Percentiles rank a stretch among this genome's conserved stretches.
These are phyloP conservation scores for Lactifluus hygrophoroides DNA, from an alignment of 768 basidiomycete species.

Conservation along the genomic window DNA sequence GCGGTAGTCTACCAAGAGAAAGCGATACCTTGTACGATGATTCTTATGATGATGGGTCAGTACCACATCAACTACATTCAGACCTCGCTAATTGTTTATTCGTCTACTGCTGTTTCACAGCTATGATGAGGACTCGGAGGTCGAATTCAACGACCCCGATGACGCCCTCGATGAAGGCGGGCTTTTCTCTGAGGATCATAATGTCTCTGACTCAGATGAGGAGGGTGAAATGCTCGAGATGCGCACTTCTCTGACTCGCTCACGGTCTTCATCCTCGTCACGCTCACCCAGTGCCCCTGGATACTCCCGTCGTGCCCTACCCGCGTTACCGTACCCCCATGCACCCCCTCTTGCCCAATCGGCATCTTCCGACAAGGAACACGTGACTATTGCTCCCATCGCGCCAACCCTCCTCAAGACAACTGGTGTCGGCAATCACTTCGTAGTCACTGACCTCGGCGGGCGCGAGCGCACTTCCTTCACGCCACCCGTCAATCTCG, in stretches of 20 bases:
- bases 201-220: conserved; percentile 30
- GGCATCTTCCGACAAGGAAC: conserved; percentile 36
- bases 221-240: conserved; percentile 59
- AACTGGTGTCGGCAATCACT: conserved; percentile 39
- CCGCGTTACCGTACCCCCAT: conserved; percentile 19
- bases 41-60: conserved; percentile 56
- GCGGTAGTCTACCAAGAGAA: conserved; percentile 15
- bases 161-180: conserved; percentile 28
- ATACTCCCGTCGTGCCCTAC: conserved; percentile 19
- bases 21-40: conserved; percentile 22
- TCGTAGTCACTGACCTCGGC: conserved; percentile 25
- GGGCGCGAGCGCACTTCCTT: conserved; percentile 15
- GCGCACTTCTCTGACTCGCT: conserved; percentile 34
- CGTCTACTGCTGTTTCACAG: conserved; percentile 27
- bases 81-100: conserved; percentile 5
- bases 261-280: conserved; percentile 35
- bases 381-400: conserved; percentile 63
- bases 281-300: conserved; percentile 19
- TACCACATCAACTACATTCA: conserved; percentile 11
- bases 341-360: conserved; percentile 27
- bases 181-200: conserved; percentile 23
- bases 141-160: conserved; percentile 42
- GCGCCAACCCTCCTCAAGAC: conserved; percentile 86
- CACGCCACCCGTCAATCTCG: conserved; percentile 53
- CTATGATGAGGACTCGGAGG: conserved; percentile 65